Conservation (phyloP, 768 basidiomycete species). For the Termitomyces sp. region DNA sequence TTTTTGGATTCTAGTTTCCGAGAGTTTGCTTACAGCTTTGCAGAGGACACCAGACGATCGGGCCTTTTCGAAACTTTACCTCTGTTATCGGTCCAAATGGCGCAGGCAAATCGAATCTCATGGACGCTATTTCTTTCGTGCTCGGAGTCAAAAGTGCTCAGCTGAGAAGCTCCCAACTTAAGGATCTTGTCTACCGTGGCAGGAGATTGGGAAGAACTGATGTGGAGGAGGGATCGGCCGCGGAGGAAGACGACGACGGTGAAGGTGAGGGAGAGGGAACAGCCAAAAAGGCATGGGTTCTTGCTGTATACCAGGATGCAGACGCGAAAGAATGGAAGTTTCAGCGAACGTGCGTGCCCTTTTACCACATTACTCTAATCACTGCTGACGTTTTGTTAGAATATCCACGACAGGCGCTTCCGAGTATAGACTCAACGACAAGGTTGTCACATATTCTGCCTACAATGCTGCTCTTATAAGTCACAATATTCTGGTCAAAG, state of each 20-base stretch:
- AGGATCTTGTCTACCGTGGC: slow-evolving; percentile 96
- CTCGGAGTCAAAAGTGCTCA: slow-evolving; percentile 94
- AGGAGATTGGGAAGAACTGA: slow-evolving; percentile 54
- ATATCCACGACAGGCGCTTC: slow-evolving; percentile 86
- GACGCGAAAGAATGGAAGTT: slow-evolving; percentile 85
- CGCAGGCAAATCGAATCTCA: slow-evolving; percentile 97
- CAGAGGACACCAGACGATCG: slow-evolving; percentile 82
- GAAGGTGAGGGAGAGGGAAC: slow-evolving; percentile 72
- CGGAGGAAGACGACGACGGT: slow-evolving; percentile 50
- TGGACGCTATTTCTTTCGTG: slow-evolving; percentile 99
- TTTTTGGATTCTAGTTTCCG: slow-evolving; percentile 9
- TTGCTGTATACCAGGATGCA: slow-evolving; percentile 82
- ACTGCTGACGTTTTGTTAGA: slow-evolving; percentile 36
- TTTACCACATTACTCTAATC: neutral
- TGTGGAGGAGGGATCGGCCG: slow-evolving; percentile 41
- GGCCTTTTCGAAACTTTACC: slow-evolving; percentile 91
- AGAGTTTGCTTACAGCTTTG: neutral
- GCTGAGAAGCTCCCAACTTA: slow-evolving; percentile 88
- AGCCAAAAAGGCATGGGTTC: slow-evolving; percentile 93
- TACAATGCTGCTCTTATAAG: slow-evolving; percentile 86
- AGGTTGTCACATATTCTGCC: slow-evolving; percentile 76
- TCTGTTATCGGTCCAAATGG: slow-evolving; percentile 99
- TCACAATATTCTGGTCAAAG: slow-evolving; percentile 97
- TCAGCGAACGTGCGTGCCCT: slow-evolving; percentile 76
- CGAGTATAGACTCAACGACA: slow-evolving; percentile 85